Evolutionary conservation across 1,284 basidiomycete species (phyloP).

Genomic region (Pholiota adiposa): DNA sequence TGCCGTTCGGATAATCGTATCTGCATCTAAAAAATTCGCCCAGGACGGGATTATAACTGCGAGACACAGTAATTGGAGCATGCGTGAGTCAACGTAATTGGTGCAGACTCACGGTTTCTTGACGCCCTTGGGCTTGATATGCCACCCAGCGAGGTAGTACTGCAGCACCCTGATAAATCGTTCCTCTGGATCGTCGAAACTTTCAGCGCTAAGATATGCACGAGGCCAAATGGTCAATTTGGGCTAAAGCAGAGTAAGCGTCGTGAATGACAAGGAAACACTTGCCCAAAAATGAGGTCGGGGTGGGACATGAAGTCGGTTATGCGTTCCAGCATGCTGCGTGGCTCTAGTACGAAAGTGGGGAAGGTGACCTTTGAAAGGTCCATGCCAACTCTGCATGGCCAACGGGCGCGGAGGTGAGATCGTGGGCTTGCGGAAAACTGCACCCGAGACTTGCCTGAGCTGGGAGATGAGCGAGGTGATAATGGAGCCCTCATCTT

Average conservation of each 20-base stretch:
- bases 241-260: not conserved
- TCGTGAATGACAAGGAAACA: conserved; percentile 24
- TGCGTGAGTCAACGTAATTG: conserved; percentile 19
- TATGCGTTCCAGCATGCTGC: conserved; percentile 94
- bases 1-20: conserved; percentile 92
- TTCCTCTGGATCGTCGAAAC: conserved; percentile 82
- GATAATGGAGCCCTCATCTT: conserved; percentile 83
- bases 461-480: conserved; percentile 84
- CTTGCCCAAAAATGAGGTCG: conserved; percentile 94
- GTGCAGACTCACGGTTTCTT: conserved; percentile 88
- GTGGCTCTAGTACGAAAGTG: conserved; percentile 93
- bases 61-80: conserved; percentile 14
- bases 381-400: conserved; percentile 89
- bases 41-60: conserved; percentile 93
- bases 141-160: conserved; percentile 99
- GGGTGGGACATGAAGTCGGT: conserved; percentile 99
- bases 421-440: conserved; percentile 1
- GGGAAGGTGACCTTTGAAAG: conserved; percentile 92
- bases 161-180: conserved; percentile 91
- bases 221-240: conserved; percentile 14
- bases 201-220: conserved; percentile 61
- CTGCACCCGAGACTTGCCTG: conserved; percentile 46
- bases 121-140: conserved; percentile 99
- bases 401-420: not conserved
- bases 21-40: conserved; percentile 98